phyloP scores from a whole-genome alignment of 192 early-diverging fungal genomes.

The Coemansia sp. region DNA sequence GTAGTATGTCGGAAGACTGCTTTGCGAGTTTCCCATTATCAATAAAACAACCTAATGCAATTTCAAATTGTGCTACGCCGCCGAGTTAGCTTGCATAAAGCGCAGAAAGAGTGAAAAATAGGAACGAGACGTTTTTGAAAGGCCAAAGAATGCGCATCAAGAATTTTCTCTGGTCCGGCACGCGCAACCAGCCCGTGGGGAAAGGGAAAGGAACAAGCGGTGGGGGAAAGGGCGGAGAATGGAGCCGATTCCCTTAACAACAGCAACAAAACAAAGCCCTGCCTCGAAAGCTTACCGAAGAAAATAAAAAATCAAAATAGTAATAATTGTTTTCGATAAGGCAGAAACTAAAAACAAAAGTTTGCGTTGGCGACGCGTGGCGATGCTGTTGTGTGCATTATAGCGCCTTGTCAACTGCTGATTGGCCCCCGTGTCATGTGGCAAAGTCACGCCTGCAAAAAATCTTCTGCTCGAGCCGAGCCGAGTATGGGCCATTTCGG shows the following conservation, averaged over 20 bases:
- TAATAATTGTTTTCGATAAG: background rate
- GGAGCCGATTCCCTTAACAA: background rate
- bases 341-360: background rate
- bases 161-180: background rate
- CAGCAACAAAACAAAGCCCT: background rate
- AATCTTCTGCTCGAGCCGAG: too few species aligned
- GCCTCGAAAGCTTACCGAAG: background rate
- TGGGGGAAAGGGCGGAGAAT: background rate
- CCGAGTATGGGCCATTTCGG: background rate
- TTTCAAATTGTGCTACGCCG: too few species aligned
- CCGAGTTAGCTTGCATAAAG: too few species aligned
- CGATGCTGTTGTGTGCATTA: background rate
- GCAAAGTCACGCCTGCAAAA: too few species aligned
- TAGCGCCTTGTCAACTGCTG: background rate
- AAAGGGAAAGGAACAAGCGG: background rate
- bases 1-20: conserved; percentile 49
- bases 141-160: background rate
- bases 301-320: background rate
- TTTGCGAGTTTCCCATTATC: conserved; percentile 50
- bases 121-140: background rate
- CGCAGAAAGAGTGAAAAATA: too few species aligned
- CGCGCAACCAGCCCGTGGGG: background rate
- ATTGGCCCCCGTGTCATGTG: background rate
- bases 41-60: conserved; percentile 1
- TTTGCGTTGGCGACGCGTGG: background rate